These are phyloP conservation scores for Colletotrichum echinochloae DNA, from an alignment of 2,329 filamentous ascomycete species.

Conservation along the genomic window DNA sequence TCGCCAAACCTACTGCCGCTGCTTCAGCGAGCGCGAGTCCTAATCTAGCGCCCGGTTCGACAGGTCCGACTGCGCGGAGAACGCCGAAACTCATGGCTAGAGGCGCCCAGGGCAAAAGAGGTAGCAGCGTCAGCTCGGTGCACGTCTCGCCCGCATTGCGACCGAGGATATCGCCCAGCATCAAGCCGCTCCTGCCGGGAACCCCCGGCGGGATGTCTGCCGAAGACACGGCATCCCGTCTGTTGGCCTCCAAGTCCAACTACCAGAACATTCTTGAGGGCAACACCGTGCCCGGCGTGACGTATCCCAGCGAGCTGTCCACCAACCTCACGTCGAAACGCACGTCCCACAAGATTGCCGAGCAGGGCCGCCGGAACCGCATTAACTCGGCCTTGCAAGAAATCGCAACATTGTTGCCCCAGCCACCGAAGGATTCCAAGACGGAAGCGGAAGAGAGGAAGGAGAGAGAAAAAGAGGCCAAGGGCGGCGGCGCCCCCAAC, in stretches of 20 bases:
- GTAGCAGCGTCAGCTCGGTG: constrained; percentile 77
- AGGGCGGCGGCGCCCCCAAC: constrained; percentile 68
- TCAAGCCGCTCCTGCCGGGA: constrained; percentile 87
- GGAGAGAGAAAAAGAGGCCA: constrained; percentile 57
- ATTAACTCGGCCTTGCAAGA: constrained; percentile 95
- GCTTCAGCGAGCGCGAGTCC: constrained; percentile 75
- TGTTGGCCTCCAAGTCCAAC: constrained; percentile 94
- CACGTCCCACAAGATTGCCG: constrained; percentile 97
- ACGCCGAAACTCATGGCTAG: constrained; percentile 69
- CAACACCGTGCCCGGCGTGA: constrained; percentile 88
- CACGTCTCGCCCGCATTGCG: constrained; percentile 88
- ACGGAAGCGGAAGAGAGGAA: constrained; percentile 59
- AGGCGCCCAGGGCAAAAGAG: constrained; percentile 72
- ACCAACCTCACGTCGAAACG: constrained; percentile 96
- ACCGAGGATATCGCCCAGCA: constrained; percentile 92
- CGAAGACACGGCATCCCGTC: constrained; percentile 73
- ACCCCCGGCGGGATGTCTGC: constrained; percentile 61
- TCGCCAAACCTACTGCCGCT: constrained; percentile 55
- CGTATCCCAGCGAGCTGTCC: constrained; percentile 90
- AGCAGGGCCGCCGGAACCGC: constrained; percentile 93
- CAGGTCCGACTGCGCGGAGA: constrained; percentile 60
- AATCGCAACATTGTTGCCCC: constrained; percentile 88
- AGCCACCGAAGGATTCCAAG: constrained; percentile 56
- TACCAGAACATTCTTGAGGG: constrained; percentile 98
- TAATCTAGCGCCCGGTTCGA: constrained; percentile 67